Evolutionary conservation across 2,329 filamentous ascomycete genomes (phyloP).

Genomic region (Cadophora sp.): DNA sequence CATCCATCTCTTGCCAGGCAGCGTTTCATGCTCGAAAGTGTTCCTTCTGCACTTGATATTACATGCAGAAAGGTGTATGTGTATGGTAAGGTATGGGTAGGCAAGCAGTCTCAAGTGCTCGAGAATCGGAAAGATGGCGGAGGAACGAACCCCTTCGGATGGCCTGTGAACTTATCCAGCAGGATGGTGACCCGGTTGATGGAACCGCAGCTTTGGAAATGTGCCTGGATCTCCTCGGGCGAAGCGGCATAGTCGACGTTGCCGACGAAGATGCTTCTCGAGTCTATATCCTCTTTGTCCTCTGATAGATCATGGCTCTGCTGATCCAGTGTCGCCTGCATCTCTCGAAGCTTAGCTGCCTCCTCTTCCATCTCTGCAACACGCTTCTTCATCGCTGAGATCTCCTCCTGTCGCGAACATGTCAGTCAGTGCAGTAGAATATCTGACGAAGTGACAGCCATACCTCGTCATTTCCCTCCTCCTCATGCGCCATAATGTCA

Average conservation of each 20-base stretch:
- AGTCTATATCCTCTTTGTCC: conserved; percentile 94
- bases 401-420: conserved; percentile 66
- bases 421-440: conserved; percentile 7
- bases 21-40: conserved; percentile 48
- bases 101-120: conserved; percentile 1
- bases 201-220: conserved; percentile 95
- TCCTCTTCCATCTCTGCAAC: conserved; percentile 93
- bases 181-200: conserved; percentile 99
- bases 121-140: conserved; percentile 33
- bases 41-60: neutral
- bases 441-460: neutral
- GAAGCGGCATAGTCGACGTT: conserved; percentile 98
- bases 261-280: conserved; percentile 95
- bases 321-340: conserved; percentile 86
- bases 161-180: conserved; percentile 96
- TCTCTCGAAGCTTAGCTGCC: conserved; percentile 83
- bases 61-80: neutral
- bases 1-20: conserved; percentile 66
- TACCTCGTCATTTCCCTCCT: conserved; percentile 45
- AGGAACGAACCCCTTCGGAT: conserved; percentile 91
- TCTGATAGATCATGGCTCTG: conserved; percentile 84
- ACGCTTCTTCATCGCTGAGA: conserved; percentile 84
- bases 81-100: neutral
- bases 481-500: conserved; percentile 38
- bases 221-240: conserved; percentile 96